Percentiles rank a stretch among this genome's conserved stretches.
phyloP scores from a whole-genome alignment of 108 stramenopile species.

The Schizochytrium sp. region DNA sequence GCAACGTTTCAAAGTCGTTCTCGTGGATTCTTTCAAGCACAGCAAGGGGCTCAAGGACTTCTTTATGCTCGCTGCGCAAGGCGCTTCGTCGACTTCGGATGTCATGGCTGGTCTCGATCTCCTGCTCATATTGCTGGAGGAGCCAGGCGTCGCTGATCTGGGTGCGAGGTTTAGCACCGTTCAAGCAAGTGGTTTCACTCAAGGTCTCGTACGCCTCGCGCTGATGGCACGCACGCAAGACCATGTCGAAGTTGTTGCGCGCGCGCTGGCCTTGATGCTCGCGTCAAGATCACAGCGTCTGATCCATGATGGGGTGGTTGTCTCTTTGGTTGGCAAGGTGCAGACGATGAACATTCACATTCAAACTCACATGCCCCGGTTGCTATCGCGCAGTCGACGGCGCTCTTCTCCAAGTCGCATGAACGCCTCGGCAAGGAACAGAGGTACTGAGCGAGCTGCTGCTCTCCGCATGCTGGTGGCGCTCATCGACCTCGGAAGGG shows the following conservation, averaged over 20 bases:
- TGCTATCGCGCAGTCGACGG: background rate
- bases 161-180: background rate
- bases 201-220: background rate
- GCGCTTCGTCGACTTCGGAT: background rate
- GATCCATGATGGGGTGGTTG: background rate
- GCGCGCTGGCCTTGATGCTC: background rate
- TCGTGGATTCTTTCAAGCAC: background rate
- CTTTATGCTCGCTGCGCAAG: background rate
- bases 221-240: background rate
- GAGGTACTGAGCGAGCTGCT: background rate
- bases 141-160: background rate
- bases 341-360: background rate
- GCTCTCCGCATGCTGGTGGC: background rate
- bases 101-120: background rate
- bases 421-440: background rate
- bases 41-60: background rate
- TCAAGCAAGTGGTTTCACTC: background rate
- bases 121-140: background rate
- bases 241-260: background rate
- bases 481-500: background rate
- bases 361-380: background rate
- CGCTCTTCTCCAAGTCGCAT: background rate
- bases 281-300: background rate
- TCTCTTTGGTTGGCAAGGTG: background rate
- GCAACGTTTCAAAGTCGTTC: background rate